Evolutionary conservation across 306 rosid species (phyloP).

Genomic region (Quercus bicolor): DNA sequence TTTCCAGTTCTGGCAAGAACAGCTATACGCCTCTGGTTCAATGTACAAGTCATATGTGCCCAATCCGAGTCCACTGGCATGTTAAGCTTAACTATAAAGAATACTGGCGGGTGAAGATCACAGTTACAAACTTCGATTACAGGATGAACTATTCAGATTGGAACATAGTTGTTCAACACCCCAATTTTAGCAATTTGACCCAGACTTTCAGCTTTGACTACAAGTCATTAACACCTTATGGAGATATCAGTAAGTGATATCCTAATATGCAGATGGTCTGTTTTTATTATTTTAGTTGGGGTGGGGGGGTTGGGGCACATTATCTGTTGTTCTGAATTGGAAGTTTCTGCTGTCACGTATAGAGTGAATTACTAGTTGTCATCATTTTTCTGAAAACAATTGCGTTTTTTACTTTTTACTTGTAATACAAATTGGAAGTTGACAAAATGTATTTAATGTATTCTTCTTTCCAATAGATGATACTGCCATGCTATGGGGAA

Average conservation of each 20-base stretch:
- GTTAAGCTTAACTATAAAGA: conserved; percentile 72
- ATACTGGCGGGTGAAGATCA: conserved; percentile 88
- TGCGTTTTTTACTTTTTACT: neutral
- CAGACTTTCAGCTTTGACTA: conserved; percentile 84
- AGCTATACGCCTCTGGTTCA: conserved; percentile 53
- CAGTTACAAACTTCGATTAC: conserved; percentile 80
- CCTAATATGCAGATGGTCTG: neutral
- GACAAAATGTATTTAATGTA: conserved; percentile 10
- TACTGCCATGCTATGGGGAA: conserved; percentile 89
- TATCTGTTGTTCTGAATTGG: neutral
- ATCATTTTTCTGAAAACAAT: conserved; percentile 2
- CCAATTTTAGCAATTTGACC: conserved; percentile 86
- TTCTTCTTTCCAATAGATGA: conserved; percentile 65
- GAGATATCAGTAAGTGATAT: conserved; percentile 59
- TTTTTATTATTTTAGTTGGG: neutral
- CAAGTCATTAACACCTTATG: conserved; percentile 63
- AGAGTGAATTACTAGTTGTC: neutral
- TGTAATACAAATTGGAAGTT: neutral
- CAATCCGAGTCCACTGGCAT: conserved; percentile 91
- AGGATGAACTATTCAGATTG: conserved; percentile 72
- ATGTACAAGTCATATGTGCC: conserved; percentile 89
- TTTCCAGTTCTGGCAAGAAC: conserved; percentile 33
- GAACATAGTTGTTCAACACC: conserved; percentile 86
- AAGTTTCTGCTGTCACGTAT: neutral
- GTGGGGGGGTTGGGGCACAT: neutral